phyloP scores from a whole-genome alignment of 768 basidiomycete genomes.

The Panellus pusillus region DNA sequence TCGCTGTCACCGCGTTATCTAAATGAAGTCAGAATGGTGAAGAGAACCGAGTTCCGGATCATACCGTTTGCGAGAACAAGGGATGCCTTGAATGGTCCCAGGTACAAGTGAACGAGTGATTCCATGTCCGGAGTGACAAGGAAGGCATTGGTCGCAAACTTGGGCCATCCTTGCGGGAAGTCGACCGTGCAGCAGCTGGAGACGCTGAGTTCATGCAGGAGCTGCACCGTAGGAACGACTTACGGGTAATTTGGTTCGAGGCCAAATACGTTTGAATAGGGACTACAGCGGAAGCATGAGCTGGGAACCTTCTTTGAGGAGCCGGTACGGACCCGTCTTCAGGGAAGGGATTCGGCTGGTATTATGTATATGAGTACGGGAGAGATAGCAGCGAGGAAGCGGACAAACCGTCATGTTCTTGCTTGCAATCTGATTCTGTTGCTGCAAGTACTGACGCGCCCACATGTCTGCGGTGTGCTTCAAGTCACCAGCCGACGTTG shows the following conservation, averaged over 20 bases:
- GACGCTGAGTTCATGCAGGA: neutral
- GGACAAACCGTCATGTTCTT: slow-evolving; percentile 53
- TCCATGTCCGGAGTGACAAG: slow-evolving; percentile 33
- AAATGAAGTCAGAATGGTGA: neutral
- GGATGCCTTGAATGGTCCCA: slow-evolving; percentile 36
- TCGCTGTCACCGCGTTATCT: slow-evolving; percentile 35
- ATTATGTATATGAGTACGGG: neutral
- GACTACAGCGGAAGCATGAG: slow-evolving; percentile 20
- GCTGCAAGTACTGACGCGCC: slow-evolving; percentile 58
- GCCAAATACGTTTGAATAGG: slow-evolving; percentile 42
- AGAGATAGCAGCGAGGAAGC: slow-evolving; percentile 15
- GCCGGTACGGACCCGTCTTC: slow-evolving; percentile 41
- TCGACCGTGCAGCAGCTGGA: slow-evolving; percentile 41
- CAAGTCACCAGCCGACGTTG: neutral
- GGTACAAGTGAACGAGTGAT: slow-evolving; percentile 39
- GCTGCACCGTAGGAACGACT: slow-evolving; percentile 2
- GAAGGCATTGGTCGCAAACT: slow-evolving; percentile 43
- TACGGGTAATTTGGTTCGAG: slow-evolving; percentile 44
- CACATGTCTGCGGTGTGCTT: slow-evolving; percentile 45
- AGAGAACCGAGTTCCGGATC: neutral
- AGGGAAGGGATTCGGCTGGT: slow-evolving; percentile 50
- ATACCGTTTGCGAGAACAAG: slow-evolving; percentile 35
- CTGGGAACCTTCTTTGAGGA: neutral
- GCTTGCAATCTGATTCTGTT: slow-evolving; percentile 57
- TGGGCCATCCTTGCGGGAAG: slow-evolving; percentile 44